phyloP scores from a whole-genome alignment of 352 stramenopile genomes.

The Phytophthora sojae region DNA sequence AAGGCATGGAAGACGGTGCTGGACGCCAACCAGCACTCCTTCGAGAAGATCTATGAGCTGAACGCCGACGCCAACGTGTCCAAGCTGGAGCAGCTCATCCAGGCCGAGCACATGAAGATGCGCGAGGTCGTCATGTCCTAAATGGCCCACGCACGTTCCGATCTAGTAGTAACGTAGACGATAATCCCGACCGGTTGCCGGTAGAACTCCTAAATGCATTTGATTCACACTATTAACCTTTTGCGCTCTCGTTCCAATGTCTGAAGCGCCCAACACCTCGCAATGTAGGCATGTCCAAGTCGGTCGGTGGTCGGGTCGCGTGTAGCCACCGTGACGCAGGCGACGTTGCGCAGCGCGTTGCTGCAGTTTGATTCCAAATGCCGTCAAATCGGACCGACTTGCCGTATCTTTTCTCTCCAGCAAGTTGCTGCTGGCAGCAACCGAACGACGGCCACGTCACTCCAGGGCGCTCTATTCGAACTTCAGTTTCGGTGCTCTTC shows the following conservation, averaged over 20 bases:
- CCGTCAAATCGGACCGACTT: constrained; percentile 5
- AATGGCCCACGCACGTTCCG: constrained; percentile 8
- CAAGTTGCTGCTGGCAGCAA: constrained; percentile 24
- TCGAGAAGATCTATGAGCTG: constrained; percentile 96
- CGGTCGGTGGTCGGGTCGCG: neutral
- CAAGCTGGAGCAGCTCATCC: constrained; percentile 88
- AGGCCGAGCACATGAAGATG: constrained; percentile 83
- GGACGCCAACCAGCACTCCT: constrained; percentile 93
- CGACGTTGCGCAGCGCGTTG: constrained; percentile 25
- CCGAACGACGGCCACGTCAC: constrained; percentile 28
- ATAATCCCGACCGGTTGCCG: constrained; percentile 30
- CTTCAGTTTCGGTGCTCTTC: constrained; percentile 19
- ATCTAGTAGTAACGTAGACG: constrained; percentile 45
- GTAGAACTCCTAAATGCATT: constrained; percentile 45
- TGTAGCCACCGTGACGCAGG: constrained; percentile 25
- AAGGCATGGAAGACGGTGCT: constrained; percentile 95
- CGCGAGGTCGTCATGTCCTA: constrained; percentile 77
- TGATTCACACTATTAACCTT: neutral
- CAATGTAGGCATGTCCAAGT: no score
- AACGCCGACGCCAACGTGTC: constrained; percentile 91
- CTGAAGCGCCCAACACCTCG: no score
- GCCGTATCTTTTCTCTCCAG: constrained; percentile 15
- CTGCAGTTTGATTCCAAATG: constrained; percentile 37
- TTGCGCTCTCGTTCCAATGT: no score
- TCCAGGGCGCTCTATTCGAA: constrained; percentile 20